Conservation (phyloP, 371 early-diverging fungal genomes). For the Lichtheimia corymbifera region DNA sequence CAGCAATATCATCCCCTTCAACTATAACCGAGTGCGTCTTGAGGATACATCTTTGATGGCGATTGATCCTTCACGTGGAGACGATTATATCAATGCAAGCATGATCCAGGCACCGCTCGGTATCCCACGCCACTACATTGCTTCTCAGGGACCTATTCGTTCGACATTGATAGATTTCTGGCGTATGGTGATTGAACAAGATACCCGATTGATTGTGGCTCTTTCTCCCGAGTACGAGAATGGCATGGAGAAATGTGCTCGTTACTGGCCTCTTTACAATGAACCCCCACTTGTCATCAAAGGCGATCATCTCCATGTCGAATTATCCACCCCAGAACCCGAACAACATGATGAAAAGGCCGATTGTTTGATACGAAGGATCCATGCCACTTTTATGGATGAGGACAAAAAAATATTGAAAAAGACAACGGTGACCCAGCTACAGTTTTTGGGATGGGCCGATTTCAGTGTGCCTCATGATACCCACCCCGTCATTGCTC, state of each 20-base stretch:
- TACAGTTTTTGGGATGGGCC: conserved; percentile 88
- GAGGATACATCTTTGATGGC: conserved; percentile 8
- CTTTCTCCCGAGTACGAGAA: conserved; percentile 79
- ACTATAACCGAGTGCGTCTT: conserved; percentile 53
- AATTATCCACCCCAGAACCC: conserved; percentile 9
- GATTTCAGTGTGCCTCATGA: conserved; percentile 79
- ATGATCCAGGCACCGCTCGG: conserved; percentile 50
- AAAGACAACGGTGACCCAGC: conserved; percentile 54
- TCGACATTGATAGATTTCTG: conserved; percentile 86
- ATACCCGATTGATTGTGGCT: conserved; percentile 78
- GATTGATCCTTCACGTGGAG: conserved; percentile 9
- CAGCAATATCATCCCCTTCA: conserved; percentile 59
- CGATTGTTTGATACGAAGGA: conserved; percentile 15
- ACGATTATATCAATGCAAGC: conserved; percentile 87
- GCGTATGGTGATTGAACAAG: conserved; percentile 85
- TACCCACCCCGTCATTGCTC: conserved; percentile 43
- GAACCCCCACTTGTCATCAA: not conserved
- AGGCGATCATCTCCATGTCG: not conserved
- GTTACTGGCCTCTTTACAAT: conserved; percentile 71
- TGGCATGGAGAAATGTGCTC: conserved; percentile 68
- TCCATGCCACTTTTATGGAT: conserved; percentile 10
- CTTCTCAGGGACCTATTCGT: conserved; percentile 88
- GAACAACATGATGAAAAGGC: conserved; percentile 16
- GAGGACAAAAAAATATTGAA: conserved; percentile 5
- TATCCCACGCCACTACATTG: conserved; percentile 66